Percentiles rank a stretch among this genome's conserved stretches.
phyloP scores from a whole-genome alignment of 139 green algal species.

The Coelastrella sp. region DNA sequence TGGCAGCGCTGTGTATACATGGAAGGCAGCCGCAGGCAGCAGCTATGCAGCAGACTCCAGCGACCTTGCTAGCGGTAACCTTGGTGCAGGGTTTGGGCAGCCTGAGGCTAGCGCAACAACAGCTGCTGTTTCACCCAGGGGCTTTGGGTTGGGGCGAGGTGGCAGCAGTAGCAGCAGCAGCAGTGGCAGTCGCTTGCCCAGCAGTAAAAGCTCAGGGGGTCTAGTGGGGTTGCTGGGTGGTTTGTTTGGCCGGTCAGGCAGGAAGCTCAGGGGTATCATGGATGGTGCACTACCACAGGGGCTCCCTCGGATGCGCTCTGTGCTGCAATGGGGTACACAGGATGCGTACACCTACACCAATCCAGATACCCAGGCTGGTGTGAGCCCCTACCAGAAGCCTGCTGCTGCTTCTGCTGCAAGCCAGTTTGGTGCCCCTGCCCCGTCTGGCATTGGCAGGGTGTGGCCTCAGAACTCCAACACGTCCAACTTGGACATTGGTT shows the following conservation, averaged over 20 bases:
- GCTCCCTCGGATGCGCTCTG: not conserved
- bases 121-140: not conserved
- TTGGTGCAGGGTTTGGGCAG: conserved; percentile 3
- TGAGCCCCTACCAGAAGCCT: not conserved
- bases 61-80: not conserved
- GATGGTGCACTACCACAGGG: not conserved
- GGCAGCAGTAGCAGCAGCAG: not conserved
- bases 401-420: conserved; percentile 18
- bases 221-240: not conserved
- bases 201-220: not conserved
- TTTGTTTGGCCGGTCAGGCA: not conserved
- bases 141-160: not conserved
- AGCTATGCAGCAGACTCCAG: not conserved
- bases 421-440: not conserved
- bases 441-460: not conserved
- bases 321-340: not conserved
- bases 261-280: not conserved
- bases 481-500: conserved; percentile 11
- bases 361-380: not conserved
- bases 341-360: not conserved
- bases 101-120: not conserved
- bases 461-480: not conserved
- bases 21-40: conserved; percentile 1
- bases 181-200: not conserved
- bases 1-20: conserved; percentile 7